Evolutionary conservation across 2,329 filamentous ascomycete genomes (phyloP).

Genomic region (Ceratocystis destructans): DNA sequence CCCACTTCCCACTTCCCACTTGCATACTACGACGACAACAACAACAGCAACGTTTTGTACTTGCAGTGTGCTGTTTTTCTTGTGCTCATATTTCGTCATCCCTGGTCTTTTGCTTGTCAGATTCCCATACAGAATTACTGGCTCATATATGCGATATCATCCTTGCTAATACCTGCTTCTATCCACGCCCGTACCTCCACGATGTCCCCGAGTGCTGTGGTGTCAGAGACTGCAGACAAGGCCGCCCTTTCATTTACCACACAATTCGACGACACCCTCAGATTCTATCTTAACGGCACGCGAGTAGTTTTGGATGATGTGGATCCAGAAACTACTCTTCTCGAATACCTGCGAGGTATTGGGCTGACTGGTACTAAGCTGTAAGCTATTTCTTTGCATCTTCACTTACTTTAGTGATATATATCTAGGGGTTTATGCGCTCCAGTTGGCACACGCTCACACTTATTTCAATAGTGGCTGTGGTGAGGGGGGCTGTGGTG

Average conservation of each 20-base stretch:
- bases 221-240: background rate
- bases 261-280: constrained; percentile 70
- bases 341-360: constrained; percentile 87
- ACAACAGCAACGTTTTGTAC: background rate
- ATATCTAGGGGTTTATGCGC: constrained; percentile 11
- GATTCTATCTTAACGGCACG: constrained; percentile 92
- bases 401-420: background rate
- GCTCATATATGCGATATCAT: background rate
- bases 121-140: background rate
- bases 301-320: constrained; percentile 72
- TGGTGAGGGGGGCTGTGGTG: constrained; percentile 90
- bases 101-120: background rate
- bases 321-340: constrained; percentile 79
- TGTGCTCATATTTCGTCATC: background rate
- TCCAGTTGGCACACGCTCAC: background rate
- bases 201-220: constrained; percentile 6
- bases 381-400: constrained; percentile 27
- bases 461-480: constrained; percentile 46
- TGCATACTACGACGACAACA: background rate
- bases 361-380: constrained; percentile 92
- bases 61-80: background rate
- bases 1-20: constrained; percentile 1
- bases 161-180: background rate
- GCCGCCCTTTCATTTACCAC: constrained; percentile 42
- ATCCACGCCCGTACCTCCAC: background rate